Evolutionary conservation across 1,284 basidiomycete genomes (phyloP).

Genomic region (Cutaneotrichosporon daszewskae): DNA sequence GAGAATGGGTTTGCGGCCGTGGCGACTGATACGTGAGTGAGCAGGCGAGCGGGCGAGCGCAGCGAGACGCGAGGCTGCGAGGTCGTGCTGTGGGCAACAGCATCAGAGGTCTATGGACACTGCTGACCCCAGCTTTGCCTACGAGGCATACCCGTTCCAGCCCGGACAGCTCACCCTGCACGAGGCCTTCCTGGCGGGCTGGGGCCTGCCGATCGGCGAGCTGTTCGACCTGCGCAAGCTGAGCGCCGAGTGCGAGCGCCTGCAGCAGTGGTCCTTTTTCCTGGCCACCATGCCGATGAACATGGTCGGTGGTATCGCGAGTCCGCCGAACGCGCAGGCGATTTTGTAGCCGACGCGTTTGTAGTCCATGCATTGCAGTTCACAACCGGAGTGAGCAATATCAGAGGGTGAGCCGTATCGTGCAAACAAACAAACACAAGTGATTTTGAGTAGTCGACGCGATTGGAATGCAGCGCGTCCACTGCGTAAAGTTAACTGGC

Average conservation of each 20-base stretch:
- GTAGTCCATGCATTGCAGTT: too few species aligned
- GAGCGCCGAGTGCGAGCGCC: constrained; percentile 32
- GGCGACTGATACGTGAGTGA: constrained; percentile 41
- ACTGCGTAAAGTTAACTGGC: too few species aligned
- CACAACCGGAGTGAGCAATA: too few species aligned
- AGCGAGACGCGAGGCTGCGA: neutral
- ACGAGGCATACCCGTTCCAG: constrained; percentile 27
- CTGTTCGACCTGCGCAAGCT: constrained; percentile 48
- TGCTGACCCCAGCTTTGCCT: constrained; percentile 21
- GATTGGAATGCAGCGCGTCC: too few species aligned
- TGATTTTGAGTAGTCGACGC: too few species aligned
- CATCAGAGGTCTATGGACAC: too few species aligned
- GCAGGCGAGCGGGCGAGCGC: neutral
- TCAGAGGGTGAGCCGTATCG: too few species aligned
- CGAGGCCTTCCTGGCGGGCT: constrained; percentile 37
- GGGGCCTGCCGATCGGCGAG: constrained; percentile 47
- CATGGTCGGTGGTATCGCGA: constrained; percentile 48
- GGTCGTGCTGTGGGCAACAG: too few species aligned
- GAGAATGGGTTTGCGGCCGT: constrained; percentile 50
- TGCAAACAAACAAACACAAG: too few species aligned
- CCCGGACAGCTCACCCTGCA: constrained; percentile 14
- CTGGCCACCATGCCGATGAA: constrained; percentile 46
- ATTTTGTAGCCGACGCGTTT: constrained; percentile 24
- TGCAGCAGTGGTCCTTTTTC: constrained; percentile 46
- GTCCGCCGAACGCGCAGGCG: constrained; percentile 48